These are phyloP conservation scores for Colletotrichum sp. DNA, from an alignment of 2,329 filamentous ascomycete genomes.

Conservation along the genomic window DNA sequence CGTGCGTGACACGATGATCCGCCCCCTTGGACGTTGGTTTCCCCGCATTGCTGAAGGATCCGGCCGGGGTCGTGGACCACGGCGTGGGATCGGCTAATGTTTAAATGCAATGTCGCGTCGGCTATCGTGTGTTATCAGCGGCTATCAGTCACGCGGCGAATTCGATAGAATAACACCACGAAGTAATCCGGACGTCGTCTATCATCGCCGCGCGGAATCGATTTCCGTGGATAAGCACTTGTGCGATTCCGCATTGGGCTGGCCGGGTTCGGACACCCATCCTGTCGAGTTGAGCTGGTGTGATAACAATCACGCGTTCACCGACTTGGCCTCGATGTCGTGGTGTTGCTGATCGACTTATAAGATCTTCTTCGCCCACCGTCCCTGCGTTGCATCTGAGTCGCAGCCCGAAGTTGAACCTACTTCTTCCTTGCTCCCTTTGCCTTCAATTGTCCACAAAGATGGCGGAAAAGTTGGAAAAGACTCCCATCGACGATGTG, in stretches of 20 bases:
- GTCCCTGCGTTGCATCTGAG: background rate
- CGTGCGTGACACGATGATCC: background rate
- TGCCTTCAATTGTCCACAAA: background rate
- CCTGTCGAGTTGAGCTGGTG: background rate
- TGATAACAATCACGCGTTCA: background rate
- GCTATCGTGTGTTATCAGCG: background rate
- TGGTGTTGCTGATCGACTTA: background rate
- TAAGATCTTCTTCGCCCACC: background rate
- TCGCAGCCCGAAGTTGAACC: background rate
- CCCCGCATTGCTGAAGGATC: background rate
- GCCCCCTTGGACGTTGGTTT: background rate
- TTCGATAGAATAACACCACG: background rate
- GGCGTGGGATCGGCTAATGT: background rate
- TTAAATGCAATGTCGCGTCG: background rate
- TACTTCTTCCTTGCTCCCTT: background rate
- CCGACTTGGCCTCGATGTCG: background rate
- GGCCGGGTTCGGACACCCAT: background rate
- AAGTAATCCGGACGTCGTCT: background rate
- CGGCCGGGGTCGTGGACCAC: background rate
- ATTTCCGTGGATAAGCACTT: background rate
- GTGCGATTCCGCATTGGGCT: background rate
- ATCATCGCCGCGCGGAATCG: background rate
- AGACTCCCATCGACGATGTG: background rate
- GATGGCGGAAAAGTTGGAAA: background rate
- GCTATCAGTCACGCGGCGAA: background rate